Conservation (phyloP, 23 red algal species). For the Cyanidium caldarium region DNA sequence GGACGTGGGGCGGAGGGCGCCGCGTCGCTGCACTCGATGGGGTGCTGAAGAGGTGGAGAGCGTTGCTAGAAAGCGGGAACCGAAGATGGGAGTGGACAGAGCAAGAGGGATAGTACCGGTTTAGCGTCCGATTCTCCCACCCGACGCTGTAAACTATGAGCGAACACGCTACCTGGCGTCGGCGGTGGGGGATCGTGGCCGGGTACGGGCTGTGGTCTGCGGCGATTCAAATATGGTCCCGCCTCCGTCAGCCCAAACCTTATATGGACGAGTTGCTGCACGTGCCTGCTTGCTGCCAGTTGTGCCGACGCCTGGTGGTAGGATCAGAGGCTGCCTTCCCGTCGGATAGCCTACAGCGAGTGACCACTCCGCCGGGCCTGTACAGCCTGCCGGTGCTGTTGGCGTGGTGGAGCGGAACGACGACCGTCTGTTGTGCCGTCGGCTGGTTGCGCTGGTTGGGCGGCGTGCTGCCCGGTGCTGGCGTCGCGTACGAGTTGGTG, state of each 20-base stretch:
- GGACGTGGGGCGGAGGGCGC: too few species aligned
- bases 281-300: background rate
- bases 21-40: too few species aligned
- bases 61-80: too few species aligned
- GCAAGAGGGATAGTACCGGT: too few species aligned
- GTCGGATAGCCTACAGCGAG: background rate
- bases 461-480: background rate
- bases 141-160: too few species aligned
- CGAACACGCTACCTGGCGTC: too few species aligned
- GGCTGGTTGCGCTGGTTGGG: background rate
- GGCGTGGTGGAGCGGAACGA: background rate
- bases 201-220: background rate
- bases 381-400: background rate
- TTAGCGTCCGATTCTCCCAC: too few species aligned
- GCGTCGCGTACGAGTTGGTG: background rate
- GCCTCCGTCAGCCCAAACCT: background rate
- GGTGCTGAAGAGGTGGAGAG: too few species aligned
- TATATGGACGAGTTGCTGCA: slow-evolving; percentile 2
- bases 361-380: background rate
- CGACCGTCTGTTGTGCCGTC: background rate
- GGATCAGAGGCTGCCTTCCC: background rate
- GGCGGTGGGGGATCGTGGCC: too few species aligned
- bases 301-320: background rate
- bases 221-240: background rate
- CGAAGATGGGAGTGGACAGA: too few species aligned